Percentiles rank a stretch among this genome's conserved stretches.
Evolutionary conservation across 768 basidiomycete genomes (phyloP).

Genomic region (Pleurotus tuber-regium): DNA sequence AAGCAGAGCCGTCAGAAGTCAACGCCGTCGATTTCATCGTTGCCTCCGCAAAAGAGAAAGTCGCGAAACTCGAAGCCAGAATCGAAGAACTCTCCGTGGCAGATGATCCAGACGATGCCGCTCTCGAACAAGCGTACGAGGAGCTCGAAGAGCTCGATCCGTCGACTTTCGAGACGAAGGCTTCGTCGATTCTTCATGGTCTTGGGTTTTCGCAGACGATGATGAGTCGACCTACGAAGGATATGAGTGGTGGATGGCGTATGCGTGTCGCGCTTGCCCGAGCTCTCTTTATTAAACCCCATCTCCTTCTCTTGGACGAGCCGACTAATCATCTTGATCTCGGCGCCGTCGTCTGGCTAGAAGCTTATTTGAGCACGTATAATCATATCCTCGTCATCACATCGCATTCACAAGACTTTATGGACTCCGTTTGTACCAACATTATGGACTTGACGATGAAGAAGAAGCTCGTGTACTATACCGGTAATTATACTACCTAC

Average conservation of each 20-base stretch:
- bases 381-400: constrained; percentile 98
- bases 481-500: constrained; percentile 96
- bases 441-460: constrained; percentile 93
- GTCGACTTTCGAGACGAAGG: constrained; percentile 92
- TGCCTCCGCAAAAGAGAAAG: constrained; percentile 88
- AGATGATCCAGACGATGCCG: constrained; percentile 84
- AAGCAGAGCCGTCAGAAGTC: constrained; percentile 91
- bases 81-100: constrained; percentile 93
- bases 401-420: constrained; percentile 98
- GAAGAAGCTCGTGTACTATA: constrained; percentile 94
- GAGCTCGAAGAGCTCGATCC: constrained; percentile 98
- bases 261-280: constrained; percentile 98
- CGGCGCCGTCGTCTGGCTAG: constrained; percentile 98
- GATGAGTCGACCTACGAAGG: constrained; percentile 97
- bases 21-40: constrained; percentile 99
- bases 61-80: constrained; percentile 86
- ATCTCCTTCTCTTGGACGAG: constrained; percentile 92
- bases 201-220: constrained; percentile 86
- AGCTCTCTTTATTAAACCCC: constrained; percentile 95
- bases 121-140: constrained; percentile 88
- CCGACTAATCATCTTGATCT: constrained; percentile 93
- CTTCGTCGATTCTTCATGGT: constrained; percentile 95
- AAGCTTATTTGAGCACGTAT: constrained; percentile 96
- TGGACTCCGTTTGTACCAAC: constrained; percentile 97
- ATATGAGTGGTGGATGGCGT: constrained; percentile 99